Conservation (phyloP, 176 grass and related monocot species). For the Musa troglodytarum region DNA sequence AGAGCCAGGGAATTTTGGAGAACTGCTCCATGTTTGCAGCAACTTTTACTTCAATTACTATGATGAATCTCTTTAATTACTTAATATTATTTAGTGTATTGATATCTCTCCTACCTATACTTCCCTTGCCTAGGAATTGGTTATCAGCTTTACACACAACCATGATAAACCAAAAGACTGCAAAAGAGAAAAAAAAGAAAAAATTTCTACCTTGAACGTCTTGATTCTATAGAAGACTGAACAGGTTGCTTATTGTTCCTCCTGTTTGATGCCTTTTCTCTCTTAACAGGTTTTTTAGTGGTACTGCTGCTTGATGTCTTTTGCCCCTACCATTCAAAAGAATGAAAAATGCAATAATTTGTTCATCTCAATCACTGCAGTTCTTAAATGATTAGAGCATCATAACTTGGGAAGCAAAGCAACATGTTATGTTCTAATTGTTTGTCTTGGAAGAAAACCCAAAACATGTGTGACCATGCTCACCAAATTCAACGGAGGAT, state of each 20-base stretch:
- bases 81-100: not conserved
- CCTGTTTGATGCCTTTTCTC: conserved; percentile 6
- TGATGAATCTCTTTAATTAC: not conserved
- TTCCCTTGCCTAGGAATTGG: not conserved
- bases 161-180: not conserved
- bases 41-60: not conserved
- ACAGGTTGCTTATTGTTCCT: conserved; percentile 22
- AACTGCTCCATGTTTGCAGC: not conserved
- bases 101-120: not conserved
- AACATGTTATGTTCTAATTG: not conserved
- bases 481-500: conserved; percentile 43
- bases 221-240: conserved; percentile 34
- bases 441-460: not conserved
- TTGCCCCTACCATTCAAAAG: conserved; percentile 19
- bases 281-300: conserved; percentile 32
- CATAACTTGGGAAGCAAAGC: not conserved
- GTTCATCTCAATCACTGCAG: not conserved
- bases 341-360: conserved; percentile 4
- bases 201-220: conserved; percentile 43
- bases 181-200: not conserved
- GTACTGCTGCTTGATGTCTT: not conserved
- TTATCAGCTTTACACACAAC: not conserved
- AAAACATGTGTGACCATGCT: conserved; percentile 19
- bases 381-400: not conserved
- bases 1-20: too few relatives aligned